Conservation (phyloP, 345 rosid genomes). For the Lenwebbia sp. region DNA sequence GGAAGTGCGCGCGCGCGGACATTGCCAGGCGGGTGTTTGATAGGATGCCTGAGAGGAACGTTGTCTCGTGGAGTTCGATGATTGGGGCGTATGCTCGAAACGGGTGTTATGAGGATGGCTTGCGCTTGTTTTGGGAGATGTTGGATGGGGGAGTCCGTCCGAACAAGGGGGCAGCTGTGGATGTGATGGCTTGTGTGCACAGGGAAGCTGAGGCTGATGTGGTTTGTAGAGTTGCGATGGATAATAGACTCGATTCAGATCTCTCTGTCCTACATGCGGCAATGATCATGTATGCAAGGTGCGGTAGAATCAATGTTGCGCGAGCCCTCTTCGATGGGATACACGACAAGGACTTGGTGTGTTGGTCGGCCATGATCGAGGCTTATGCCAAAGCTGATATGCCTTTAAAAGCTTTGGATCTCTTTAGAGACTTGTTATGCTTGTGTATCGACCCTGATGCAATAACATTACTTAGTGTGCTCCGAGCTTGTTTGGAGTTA, state of each 20-base stretch:
- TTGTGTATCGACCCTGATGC: conserved; percentile 8
- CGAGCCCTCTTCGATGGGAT: conserved; percentile 11
- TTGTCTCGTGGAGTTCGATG: conserved; percentile 20
- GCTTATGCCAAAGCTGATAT: conserved; percentile 15
- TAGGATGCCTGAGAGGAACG: conserved; percentile 18
- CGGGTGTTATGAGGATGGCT: conserved; percentile 8
- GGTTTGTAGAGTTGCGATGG: conserved; percentile 5
- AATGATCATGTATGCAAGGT: conserved; percentile 6
- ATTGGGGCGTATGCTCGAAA: conserved; percentile 12
- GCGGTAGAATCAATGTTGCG: conserved; percentile 18
- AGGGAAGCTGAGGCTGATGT: conserved; percentile 7
- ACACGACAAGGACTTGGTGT: conserved; percentile 11
- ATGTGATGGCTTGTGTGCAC: conserved; percentile 13
- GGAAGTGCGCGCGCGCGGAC: conserved; percentile 7
- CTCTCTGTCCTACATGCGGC: conserved; percentile 10
- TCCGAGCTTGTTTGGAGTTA: conserved; percentile 15
- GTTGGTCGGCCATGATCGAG: conserved; percentile 23
- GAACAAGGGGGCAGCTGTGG: conserved; percentile 4
- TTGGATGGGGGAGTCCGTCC: conserved; percentile 8
- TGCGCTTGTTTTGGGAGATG: conserved; percentile 20
- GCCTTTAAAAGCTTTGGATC: conserved; percentile 13
- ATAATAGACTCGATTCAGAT: conserved; percentile 12
- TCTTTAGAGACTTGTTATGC: conserved; percentile 5
- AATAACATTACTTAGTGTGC: conserved; percentile 16
- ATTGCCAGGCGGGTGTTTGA: conserved; percentile 15